A percentile compares a stretch with the other conserved stretches of the same genome.
Conservation (phyloP, 805 yeast species). For the Hanseniaspora meyeri region DNA sequence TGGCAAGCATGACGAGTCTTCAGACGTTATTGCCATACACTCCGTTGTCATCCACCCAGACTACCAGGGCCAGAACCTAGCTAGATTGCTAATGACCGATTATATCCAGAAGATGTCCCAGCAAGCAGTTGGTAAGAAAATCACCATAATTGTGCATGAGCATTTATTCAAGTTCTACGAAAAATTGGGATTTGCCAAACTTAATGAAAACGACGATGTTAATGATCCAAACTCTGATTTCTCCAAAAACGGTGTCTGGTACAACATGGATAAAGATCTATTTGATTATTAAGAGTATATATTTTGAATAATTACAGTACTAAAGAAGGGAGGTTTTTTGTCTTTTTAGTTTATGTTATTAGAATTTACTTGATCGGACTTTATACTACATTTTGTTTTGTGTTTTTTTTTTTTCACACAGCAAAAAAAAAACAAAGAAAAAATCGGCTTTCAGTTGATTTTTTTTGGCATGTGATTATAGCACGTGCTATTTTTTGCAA, state of each 20-base stretch:
- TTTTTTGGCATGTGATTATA: no score
- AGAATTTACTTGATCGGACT: no score
- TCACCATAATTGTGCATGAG: constrained; percentile 62
- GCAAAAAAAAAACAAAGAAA: no score
- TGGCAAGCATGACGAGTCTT: constrained; percentile 56
- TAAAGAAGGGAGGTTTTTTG: background rate
- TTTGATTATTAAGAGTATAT: constrained; percentile 26
- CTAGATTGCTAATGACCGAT: constrained; percentile 72
- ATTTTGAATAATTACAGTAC: no score
- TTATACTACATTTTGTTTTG: background rate
- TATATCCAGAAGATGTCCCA: constrained; percentile 81
- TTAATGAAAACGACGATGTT: constrained; percentile 39
- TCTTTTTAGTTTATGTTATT: no score
- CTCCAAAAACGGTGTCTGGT: constrained; percentile 23
- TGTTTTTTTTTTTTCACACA: no score
- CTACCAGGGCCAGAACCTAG: constrained; percentile 71
- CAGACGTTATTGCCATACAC: constrained; percentile 68
- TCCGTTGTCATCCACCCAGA: constrained; percentile 65
- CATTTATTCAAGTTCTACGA: constrained; percentile 64
- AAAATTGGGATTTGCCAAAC: constrained; percentile 63
- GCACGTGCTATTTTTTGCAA: no score
- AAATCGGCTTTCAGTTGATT: no score
- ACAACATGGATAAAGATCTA: constrained; percentile 29
- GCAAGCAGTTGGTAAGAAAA: constrained; percentile 71
- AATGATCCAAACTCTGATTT: constrained; percentile 22